Conservation (phyloP, 2,329 filamentous ascomycete species). For the Chrysosporium queenslandicum region DNA sequence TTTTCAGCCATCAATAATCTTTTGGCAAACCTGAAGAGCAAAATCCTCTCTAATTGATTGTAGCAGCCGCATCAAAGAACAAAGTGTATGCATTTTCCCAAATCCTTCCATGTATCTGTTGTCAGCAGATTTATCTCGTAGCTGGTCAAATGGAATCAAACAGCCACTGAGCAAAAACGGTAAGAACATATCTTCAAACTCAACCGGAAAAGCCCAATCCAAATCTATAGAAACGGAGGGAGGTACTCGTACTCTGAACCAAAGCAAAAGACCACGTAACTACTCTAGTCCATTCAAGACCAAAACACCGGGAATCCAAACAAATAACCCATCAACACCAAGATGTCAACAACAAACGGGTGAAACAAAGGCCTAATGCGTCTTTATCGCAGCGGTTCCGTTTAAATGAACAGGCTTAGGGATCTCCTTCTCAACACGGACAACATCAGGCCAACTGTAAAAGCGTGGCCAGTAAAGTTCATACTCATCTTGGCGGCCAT, state of each 20-base stretch:
- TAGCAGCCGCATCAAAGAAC: too few species aligned
- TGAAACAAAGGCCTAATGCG: background rate
- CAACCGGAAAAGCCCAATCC: background rate
- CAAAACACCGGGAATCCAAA: background rate
- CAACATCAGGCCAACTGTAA: constrained; percentile 48
- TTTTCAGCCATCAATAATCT: too few species aligned
- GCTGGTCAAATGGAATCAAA: too few species aligned
- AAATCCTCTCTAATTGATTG: too few species aligned
- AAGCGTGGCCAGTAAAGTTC: constrained; percentile 58
- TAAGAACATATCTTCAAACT: too few species aligned
- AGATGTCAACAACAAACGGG: background rate
- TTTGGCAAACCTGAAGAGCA: too few species aligned
- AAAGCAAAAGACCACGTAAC: background rate
- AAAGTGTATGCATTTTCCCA: too few species aligned
- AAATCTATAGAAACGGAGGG: background rate
- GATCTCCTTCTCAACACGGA: constrained; percentile 24
- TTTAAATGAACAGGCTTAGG: constrained; percentile 8
- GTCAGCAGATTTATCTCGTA: too few species aligned
- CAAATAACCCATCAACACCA: background rate
- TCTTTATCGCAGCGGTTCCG: constrained; percentile 9
- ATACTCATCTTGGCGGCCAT: constrained; percentile 62
- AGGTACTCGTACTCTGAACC: background rate
- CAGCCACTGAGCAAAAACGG: too few species aligned
- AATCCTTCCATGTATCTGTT: too few species aligned
- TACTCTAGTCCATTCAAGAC: background rate